Base-by-base conservation (phyloP, 345 rosid species). In the Hevea brasiliensis region DNA sequence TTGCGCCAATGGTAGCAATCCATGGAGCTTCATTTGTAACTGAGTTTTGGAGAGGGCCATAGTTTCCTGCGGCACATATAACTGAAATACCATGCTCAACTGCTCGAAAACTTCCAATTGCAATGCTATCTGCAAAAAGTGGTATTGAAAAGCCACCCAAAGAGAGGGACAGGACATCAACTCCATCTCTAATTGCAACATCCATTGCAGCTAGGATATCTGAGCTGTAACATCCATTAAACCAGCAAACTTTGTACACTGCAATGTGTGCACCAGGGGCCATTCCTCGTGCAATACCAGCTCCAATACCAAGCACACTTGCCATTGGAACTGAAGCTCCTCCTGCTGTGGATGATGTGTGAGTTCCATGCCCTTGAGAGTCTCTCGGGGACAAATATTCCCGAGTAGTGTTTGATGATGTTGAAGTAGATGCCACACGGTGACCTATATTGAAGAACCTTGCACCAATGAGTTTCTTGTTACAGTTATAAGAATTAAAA, bases 21-120 rank as follows among this genome's bases (percentile, higher is more conserved):
- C 98, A 94, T 13, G 98, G 98, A 58, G 98, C 97, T 73, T 83
- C 88, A 50, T 92, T 94, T 54, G 97, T 91, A 48, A 94, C 97
- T 1, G 98, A 92, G 71, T 83, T 79, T 3, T 79, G 85, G 17
- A 92, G 37, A 0, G 98, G 98, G 47, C 98, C 98, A 56, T 85
- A 89, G 79, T 94, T 94, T 68, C 98, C 98, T 23, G 92, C 98
- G 0, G 98, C 90, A 60, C 98, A 94, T 23, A 94, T 64, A 0
- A 94, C 98, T 0, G 97, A 85, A 18, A 94, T 86, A 13, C 98
- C 97, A 10, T 72, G 89, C 77, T 92, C 97, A 61, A 85, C 82
- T 53, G 98, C 98, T 56, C 95, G 87, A 68, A 85, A 94, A 64
- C 97, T 94, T 58, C 98, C 97, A 18, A 94, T 89, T 20, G 97